A percentile compares a stretch with the other conserved stretches of the same genome.
Conservation (phyloP, 2,329 filamentous ascomycete species). For the Trichoderma arundinaceum region DNA sequence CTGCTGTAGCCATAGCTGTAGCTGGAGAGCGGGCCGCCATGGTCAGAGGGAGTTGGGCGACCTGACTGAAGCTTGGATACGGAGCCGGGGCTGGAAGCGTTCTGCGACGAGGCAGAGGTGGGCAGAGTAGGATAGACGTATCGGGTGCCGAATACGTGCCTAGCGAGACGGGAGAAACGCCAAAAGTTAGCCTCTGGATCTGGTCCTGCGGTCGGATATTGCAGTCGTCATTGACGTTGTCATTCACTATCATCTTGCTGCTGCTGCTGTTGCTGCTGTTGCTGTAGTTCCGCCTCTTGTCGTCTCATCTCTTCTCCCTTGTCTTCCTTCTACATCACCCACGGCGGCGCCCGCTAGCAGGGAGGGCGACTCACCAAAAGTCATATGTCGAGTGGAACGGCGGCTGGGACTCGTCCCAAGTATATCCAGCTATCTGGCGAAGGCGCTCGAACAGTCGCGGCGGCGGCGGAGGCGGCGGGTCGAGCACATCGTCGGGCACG, state of each 20-base stretch:
- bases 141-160: conserved; percentile 71
- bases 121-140: conserved; percentile 58
- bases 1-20: conserved; percentile 45
- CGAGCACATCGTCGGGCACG: conserved; percentile 60
- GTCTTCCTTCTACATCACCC: background rate
- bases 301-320: background rate
- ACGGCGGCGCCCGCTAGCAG: background rate
- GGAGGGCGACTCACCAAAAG: conserved; percentile 68
- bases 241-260: too few relatives aligned
- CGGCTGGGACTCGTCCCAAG: conserved; percentile 70
- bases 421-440: conserved; percentile 74
- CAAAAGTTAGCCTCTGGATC: conserved; percentile 16
- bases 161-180: conserved; percentile 38
- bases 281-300: background rate
- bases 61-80: conserved; percentile 51
- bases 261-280: background rate
- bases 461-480: conserved; percentile 69
- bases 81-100: conserved; percentile 52
- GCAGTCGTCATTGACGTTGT: background rate
- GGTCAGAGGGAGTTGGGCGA: conserved; percentile 52
- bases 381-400: conserved; percentile 77
- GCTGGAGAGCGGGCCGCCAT: conserved; percentile 38
- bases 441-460: conserved; percentile 74
- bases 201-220: background rate
- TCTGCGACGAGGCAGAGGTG: conserved; percentile 53